Evolutionary conservation across 306 rosid species (phyloP), one percentile per base, ranked within the genome.

Genomic region (Pterocarpus macrocarpus): DNA sequence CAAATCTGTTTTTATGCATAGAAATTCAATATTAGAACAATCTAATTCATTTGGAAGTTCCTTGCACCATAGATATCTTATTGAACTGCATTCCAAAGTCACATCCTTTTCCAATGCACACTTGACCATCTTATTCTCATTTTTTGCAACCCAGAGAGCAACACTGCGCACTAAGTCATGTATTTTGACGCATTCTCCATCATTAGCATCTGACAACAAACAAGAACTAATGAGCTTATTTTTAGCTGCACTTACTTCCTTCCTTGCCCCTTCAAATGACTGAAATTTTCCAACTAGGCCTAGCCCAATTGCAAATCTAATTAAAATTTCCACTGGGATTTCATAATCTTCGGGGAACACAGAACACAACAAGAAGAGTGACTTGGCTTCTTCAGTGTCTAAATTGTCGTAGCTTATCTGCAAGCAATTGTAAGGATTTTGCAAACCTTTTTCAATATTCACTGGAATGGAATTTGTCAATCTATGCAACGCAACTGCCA

Each of bases 331-430:
- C 1, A 35, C 3, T 0, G 50, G n/a, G 15, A 79, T 70, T 59
- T 70, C 55, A 70, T 11, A 17, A 49, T 52, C 83, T 61, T 70
- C 63, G 3, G 78, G 77, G 58, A 79, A 79, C 3, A 61, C 8
- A 35, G 77, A 70, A 3, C 83, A 79, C 32, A 70, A 13, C 0
- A 70, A 16, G 41, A 80, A 47, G 0, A 71, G 32, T 2, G 7
- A 7, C 58, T 71, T 14, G 33, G 71, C 62, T 12, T 47, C 14
- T 35, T 43, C 2, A 14, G 2, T 8, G 13, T 59, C 30, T 22
- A 61, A 43, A 34, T 80, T 8, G 5, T 22, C 38, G 28, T 1
- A 80, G 47, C 78, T 71, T 13, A 71, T 10, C 0, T 7, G 50
- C 17, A 80, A 2, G 50, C 72, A 80, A 0, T 22, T 49, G 39